phyloP scores from a whole-genome alignment of 805 yeast genomes.

The Starmerella khaoyaiensis region DNA sequence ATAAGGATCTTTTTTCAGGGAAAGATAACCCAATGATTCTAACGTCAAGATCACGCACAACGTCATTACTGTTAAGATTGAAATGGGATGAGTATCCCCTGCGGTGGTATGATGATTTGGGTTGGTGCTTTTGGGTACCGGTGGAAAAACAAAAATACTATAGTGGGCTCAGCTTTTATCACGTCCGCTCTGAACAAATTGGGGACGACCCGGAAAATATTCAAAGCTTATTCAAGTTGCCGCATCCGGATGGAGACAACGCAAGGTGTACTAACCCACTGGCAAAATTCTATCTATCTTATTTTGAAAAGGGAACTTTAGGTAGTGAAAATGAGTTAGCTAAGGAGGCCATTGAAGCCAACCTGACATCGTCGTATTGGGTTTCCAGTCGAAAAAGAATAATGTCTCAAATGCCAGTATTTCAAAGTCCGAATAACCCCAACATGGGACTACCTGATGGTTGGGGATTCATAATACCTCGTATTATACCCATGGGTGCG shows the following conservation, averaged over 20 bases:
- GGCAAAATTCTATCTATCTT: slow-evolving; percentile 58
- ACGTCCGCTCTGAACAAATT: slow-evolving; percentile 16
- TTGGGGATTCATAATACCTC: slow-evolving; percentile 71
- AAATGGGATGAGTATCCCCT: slow-evolving; percentile 80
- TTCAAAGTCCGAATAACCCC: slow-evolving; percentile 19
- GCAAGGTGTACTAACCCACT: slow-evolving; percentile 63
- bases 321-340: slow-evolving; percentile 64
- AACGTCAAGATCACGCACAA: slow-evolving; percentile 57
- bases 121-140: slow-evolving; percentile 77
- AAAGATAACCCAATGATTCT: slow-evolving; percentile 36
- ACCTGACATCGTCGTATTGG: slow-evolving; percentile 84
- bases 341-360: slow-evolving; percentile 60
- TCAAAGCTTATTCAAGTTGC: slow-evolving; percentile 47
- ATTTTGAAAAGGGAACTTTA: slow-evolving; percentile 60
- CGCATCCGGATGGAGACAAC: slow-evolving; percentile 74
- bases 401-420: slow-evolving; percentile 72
- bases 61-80: slow-evolving; percentile 63
- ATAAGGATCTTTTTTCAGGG: slow-evolving; percentile 40
- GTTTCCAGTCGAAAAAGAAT: slow-evolving; percentile 78
- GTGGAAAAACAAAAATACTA: slow-evolving; percentile 25
- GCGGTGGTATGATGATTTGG: slow-evolving; percentile 61
- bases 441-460: slow-evolving; percentile 14
- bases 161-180: slow-evolving; percentile 29
- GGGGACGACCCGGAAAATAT: no score
- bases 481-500: slow-evolving; percentile 86